These are phyloP conservation scores for Umbelopsis vinacea DNA, from an alignment of 192 early-diverging fungal species.

Conservation along the genomic window DNA sequence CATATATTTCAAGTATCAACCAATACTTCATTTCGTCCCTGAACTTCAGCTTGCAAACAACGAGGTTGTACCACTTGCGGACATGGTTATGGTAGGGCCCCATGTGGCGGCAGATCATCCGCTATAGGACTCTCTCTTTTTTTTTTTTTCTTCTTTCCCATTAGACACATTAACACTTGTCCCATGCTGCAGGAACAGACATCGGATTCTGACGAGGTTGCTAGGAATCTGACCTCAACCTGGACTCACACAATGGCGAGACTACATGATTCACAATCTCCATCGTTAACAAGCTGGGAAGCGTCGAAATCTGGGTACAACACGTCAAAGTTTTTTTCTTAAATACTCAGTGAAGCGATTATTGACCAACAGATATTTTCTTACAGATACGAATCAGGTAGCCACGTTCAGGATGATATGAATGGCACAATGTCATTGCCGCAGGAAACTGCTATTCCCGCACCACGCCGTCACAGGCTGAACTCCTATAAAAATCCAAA, in stretches of 20 bases:
- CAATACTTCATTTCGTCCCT: not conserved
- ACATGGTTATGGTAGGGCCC: not conserved
- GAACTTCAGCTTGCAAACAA: not conserved
- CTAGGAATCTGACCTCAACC: not conserved
- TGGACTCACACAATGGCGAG: not conserved
- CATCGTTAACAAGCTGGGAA: not conserved
- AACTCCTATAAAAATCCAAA: not conserved
- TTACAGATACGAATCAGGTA: not conserved
- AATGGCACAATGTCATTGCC: not conserved
- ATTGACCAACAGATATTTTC: not conserved
- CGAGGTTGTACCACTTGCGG: not conserved
- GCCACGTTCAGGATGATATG: not conserved
- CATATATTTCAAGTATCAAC: not conserved
- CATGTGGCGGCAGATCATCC: not conserved
- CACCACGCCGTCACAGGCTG: not conserved
- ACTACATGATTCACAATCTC: not conserved
- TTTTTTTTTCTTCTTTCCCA: not conserved
- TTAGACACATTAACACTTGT: not conserved
- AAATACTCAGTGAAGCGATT: no score
- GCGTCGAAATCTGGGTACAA: not conserved
- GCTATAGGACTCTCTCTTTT: not conserved
- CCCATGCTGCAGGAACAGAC: not conserved
- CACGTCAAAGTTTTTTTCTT: not conserved
- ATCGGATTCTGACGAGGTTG: not conserved
- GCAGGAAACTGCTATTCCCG: constrained; percentile 9